Percentiles rank a stretch among this genome's conserved stretches.
Conservation (phyloP, 73 alveolate species). For the Symbiodinium pilosum region DNA sequence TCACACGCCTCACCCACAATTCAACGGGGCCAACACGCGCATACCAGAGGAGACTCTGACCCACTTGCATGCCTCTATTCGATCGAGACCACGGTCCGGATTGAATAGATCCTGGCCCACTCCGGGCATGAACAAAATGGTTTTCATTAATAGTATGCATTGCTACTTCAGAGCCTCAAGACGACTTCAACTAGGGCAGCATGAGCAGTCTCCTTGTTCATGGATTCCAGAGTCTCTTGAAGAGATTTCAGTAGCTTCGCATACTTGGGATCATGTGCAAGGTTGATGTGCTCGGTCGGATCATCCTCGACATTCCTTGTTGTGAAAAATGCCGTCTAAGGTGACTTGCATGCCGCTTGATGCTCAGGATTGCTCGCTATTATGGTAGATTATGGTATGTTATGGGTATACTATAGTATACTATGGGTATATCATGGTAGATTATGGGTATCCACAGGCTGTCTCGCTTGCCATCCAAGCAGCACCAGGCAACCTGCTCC, state of each 20-base stretch:
- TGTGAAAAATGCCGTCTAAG: no score
- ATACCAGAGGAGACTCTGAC: no score
- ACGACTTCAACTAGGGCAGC: neutral
- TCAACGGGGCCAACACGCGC: neutral
- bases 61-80: neutral
- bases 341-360: neutral
- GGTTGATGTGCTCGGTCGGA: constrained; percentile 56
- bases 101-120: constrained; percentile 52
- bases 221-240: constrained; percentile 37
- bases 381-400: no score
- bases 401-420: no score
- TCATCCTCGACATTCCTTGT: constrained; percentile 43
- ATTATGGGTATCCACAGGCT: no score
- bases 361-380: neutral
- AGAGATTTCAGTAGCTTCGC: neutral
- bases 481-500: constrained; percentile 71
- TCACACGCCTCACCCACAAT: constrained; percentile 16
- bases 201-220: constrained; percentile 31
- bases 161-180: neutral
- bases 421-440: no score
- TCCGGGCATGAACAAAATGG: neutral
- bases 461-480: neutral
- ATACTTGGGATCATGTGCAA: constrained; percentile 33
- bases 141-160: no score
- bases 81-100: constrained; percentile 60